Evolutionary conservation across 73 alveolate genomes (phyloP).

Genomic region (Stentor coeruleus): DNA sequence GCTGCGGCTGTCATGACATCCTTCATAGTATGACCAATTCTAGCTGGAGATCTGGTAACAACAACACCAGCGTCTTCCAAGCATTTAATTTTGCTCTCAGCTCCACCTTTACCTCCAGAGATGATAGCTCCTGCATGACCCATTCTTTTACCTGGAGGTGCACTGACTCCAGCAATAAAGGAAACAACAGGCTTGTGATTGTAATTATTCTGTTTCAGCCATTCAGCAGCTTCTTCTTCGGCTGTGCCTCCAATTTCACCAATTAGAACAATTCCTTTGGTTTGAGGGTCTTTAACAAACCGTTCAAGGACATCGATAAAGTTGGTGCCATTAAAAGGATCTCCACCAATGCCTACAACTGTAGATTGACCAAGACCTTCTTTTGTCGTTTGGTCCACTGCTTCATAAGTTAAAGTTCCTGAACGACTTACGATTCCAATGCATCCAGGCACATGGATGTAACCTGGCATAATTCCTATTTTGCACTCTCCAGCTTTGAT

Average conservation of each 20-base stretch:
- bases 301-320: conserved; percentile 90
- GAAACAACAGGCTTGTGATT: conserved; percentile 88
- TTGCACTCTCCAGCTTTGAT: conserved; percentile 97
- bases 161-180: conserved; percentile 91
- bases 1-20: conserved; percentile 47
- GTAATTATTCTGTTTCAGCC: conserved; percentile 69
- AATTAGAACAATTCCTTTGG: conserved; percentile 91
- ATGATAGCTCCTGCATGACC: conserved; percentile 99
- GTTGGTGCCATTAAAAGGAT: conserved; percentile 97
- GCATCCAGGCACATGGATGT: conserved; percentile 56
- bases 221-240: conserved; percentile 91
- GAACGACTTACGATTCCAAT: conserved; percentile 83
- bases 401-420: conserved; percentile 95
- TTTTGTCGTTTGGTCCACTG: conserved; percentile 91
- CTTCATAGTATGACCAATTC: conserved; percentile 60
- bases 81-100: conserved; percentile 73
- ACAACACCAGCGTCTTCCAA: conserved; percentile 57
- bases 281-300: conserved; percentile 88
- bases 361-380: conserved; percentile 93
- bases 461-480: conserved; percentile 98
- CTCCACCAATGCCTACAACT: conserved; percentile 95
- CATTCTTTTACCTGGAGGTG: conserved; percentile 94
- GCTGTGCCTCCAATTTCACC: conserved; percentile 98
- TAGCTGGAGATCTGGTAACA: conserved; percentile 66
- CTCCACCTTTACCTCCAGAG: conserved; percentile 94